Evolutionary conservation across 371 early-diverging fungal species (phyloP).

Genomic region (Mucor piriformis): DNA sequence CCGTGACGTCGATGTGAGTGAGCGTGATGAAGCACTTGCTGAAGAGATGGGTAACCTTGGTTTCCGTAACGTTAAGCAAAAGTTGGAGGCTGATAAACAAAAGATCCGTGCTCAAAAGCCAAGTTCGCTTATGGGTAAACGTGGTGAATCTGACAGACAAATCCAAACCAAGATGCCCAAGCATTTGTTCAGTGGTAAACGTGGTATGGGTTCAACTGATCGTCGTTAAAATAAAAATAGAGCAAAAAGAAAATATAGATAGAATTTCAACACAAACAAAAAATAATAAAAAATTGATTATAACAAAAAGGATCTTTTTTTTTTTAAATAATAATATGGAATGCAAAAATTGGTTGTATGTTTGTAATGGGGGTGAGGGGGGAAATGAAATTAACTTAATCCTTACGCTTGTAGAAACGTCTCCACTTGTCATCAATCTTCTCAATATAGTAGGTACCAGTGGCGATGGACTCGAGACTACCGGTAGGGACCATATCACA

Average conservation of each 20-base stretch:
- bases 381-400: constrained; percentile 24
- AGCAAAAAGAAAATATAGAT: not conserved
- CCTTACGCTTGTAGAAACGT: constrained; percentile 79
- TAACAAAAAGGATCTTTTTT: too few species aligned
- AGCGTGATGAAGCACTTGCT: constrained; percentile 49
- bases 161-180: constrained; percentile 94
- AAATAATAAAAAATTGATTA: not conserved
- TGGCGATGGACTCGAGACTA: constrained; percentile 50
- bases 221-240: constrained; percentile 64
- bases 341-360: not conserved
- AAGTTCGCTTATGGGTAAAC: constrained; percentile 78
- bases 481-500: constrained; percentile 82
- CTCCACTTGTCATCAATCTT: constrained; percentile 93
- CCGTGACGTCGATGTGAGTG: constrained; percentile 54
- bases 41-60: constrained; percentile 78
- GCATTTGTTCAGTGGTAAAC: constrained; percentile 96
- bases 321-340: not conserved
- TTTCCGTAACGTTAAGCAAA: constrained; percentile 74
- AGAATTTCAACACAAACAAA: not conserved
- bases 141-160: constrained; percentile 92
- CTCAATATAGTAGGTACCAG: constrained; percentile 85
- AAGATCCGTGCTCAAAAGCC: constrained; percentile 71
- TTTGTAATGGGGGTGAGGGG: too few species aligned
- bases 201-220: constrained; percentile 80
- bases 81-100: constrained; percentile 76